Percentiles rank a stretch among this genome's conserved stretches.
Evolutionary conservation across 331 rosid species (phyloP).

Genomic region (Saraca asoca): DNA sequence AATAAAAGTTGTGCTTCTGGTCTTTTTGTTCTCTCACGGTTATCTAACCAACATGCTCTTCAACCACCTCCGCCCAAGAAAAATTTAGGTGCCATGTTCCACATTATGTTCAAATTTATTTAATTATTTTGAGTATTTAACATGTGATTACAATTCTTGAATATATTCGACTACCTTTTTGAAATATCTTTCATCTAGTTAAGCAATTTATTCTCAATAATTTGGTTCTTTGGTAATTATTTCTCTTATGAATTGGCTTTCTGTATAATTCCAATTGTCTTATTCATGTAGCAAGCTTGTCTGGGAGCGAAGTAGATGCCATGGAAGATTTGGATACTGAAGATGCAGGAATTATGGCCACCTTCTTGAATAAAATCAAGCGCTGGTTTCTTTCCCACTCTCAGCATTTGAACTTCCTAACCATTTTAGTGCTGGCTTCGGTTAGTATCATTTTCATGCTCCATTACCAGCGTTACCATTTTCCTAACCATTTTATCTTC

Average conservation of each 20-base stretch:
- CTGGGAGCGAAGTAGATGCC: slow-evolving; percentile 47
- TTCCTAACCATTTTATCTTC: neutral
- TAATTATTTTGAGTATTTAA: no score
- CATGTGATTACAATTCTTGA: no score
- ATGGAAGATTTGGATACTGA: slow-evolving; percentile 52
- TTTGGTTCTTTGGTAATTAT: neutral
- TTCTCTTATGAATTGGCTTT: neutral
- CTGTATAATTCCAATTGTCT: neutral
- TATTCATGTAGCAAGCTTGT: slow-evolving; percentile 46
- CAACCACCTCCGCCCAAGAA: slow-evolving; percentile 5
- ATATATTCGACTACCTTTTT: neutral
- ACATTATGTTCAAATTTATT: no score
- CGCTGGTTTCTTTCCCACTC: neutral
- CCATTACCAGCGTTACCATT: no score
- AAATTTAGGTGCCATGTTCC: neutral
- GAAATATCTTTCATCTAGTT: neutral
- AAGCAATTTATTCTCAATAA: no score
- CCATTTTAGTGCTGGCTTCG: no score
- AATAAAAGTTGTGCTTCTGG: no score
- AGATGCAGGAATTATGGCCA: slow-evolving; percentile 41
- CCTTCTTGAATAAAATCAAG: slow-evolving; percentile 40
- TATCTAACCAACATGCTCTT: neutral
- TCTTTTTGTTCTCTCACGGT: no score
- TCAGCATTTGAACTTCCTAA: no score
- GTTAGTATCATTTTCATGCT: no score